Base-by-base conservation (phyloP, 257 asterid species). In the Knoxia roxburghii region DNA sequence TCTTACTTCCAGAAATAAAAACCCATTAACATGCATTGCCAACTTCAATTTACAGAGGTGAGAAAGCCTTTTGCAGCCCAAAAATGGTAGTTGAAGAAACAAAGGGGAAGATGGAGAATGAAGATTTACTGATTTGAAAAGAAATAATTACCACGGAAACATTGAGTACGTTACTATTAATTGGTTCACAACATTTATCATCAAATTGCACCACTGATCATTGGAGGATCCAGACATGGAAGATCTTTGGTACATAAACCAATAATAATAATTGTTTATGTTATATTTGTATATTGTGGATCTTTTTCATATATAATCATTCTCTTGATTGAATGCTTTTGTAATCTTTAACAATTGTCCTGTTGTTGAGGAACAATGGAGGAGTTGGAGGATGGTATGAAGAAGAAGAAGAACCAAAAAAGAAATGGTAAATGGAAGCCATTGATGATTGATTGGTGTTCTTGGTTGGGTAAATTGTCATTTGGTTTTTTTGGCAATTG, bases 31-130 rank as follows among this genome's bases (percentile, higher is more conserved):
- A n/a, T n/a, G n/a, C n/a, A n/a, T n/a, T n/a, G n/a, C n/a, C n/a
- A n/a, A n/a, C n/a, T n/a, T n/a, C 30, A 1, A 53, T 66, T 52
- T 75, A 69, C 87, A 89, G 98, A 84, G 89, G 89, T 46, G 87
- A 79, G 69, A 87, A 79, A 68, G 88, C 85, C 37, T 83, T 82
- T 72, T 89, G 98, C 75, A 71, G 80, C 82, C 83, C 80, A 56
- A 93, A 85, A 72, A 85, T 84, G 79, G 50, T 79, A 59, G 78
- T 49, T 2, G 88, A 86, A 24, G 84, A 77, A 64, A 59, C 43
- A 73, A 61, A 77, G 77, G 68, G 82, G 67, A 68, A 49, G 14
- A 55, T 74, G 54, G 26, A 37, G 26, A 46, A n/a, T 17, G 48
- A 43, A 41, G 75, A 27, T 39, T 51, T 29, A 41, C 24, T 40